Evolutionary conservation across 352 stramenopile species (phyloP).

Genomic region (Pythium brachiatum): DNA sequence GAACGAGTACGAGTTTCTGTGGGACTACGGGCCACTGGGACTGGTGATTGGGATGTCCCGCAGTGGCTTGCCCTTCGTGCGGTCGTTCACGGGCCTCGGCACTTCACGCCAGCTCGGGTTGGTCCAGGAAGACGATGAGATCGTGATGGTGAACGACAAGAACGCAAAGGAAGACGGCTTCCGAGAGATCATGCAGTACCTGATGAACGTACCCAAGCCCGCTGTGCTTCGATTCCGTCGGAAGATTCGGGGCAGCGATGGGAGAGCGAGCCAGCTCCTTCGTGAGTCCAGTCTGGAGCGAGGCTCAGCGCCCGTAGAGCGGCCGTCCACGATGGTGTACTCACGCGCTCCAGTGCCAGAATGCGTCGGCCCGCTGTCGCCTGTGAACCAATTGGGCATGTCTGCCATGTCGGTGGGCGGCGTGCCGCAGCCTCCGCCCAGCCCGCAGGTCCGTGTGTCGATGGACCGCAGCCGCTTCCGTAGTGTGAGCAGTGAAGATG

Average conservation of each 20-base stretch:
- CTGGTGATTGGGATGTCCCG: conserved; percentile 66
- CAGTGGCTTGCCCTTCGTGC: conserved; percentile 61
- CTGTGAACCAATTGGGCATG: conserved; percentile 1
- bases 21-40: conserved; percentile 73
- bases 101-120: conserved; percentile 66
- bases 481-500: conserved; percentile 7
- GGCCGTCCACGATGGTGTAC: conserved; percentile 12
- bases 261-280: conserved; percentile 9
- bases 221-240: conserved; percentile 73
- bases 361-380: conserved; percentile 11
- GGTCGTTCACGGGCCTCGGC: conserved; percentile 78
- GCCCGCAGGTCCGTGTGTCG: conserved; percentile 18
- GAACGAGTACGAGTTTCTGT: conserved; percentile 84
- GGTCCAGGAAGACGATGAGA: conserved; percentile 76
- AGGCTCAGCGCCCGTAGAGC: neutral
- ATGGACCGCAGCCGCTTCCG: conserved; percentile 17
- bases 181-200: conserved; percentile 78
- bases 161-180: conserved; percentile 55
- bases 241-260: conserved; percentile 6
- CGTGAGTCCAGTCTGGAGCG: neutral
- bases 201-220: conserved; percentile 84
- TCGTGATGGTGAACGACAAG: conserved; percentile 76
- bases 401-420: conserved; percentile 1
- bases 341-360: conserved; percentile 8
- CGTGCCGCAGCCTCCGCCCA: neutral